Evolutionary conservation across 345 rosid species (phyloP), one percentile per base, ranked within the genome.

Genomic region (Bruguiera parviflora): DNA sequence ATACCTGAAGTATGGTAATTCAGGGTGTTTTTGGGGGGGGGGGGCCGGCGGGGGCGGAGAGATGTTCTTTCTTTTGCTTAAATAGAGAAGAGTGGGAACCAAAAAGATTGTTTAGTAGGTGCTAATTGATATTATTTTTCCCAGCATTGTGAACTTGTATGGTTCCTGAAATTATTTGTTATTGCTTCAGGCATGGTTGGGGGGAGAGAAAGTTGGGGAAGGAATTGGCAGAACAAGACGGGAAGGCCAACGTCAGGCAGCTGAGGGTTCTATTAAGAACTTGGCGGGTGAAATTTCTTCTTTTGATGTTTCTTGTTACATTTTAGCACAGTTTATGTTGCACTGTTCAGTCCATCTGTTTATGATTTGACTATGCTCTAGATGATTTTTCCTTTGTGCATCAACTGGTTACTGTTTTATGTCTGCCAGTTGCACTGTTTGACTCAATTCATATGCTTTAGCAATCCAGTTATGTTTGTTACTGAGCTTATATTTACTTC

Each of bases 161-260:
- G 37, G 46, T 53, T 67, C 31, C 75, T 75, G 56, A 65, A 66
- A 56, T 39, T 63, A 55, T 73, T 66, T 33, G 25, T 63, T 70
- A 5, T 29, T 77, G 64, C 73, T 78, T 62, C 76, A 95, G 99
- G 96, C 82, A 77, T 86, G 91, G 98, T 81, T 95, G 78, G 87
- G 84, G 20, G 98, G 96, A 75, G 78, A 86, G 78, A 90, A 82
- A 80, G 77, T 89, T 77, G 92, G 99, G 57, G 87, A 90, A 75
- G 97, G 92, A 63, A 73, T 80, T 70, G 97, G 97, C 53, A 89
- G 84, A 75, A 86, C 98, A 37, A 92, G 96, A 83, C 82, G 89
- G 81, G 94, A 90, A 83, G 96, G 98, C 37, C 91, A 79, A 73
- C 76, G 68, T 49, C 87, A 77, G 75, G 97, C 99, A 24, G 92